Base-by-base conservation (phyloP, 495 filamentous ascomycete genomes). In the Xylaria palmicola region DNA sequence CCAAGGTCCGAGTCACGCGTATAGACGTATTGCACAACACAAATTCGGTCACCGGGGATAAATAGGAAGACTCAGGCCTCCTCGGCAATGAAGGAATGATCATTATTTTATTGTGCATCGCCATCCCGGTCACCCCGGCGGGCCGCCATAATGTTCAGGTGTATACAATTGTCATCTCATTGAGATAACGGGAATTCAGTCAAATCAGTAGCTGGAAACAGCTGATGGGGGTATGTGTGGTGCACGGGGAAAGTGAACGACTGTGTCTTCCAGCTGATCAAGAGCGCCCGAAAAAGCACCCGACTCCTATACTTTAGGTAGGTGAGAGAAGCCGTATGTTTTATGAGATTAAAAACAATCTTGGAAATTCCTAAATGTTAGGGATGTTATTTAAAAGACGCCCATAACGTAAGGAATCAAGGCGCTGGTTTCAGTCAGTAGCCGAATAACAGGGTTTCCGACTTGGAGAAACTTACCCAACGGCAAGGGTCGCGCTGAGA, bases 401-500 rank as follows among this genome's bases (percentile, higher is more conserved):
- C 74, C 77, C 64, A 75, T 73, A 26, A 87, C 75, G 61, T 84
- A 86, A 4, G 85, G 84, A 55, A 83, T 77, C 17, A 86, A 59
- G 29, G 84, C 76, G 41, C 85, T 86, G 24, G 61, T 22, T 3
- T 62, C 40, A 45, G 63, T 82, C 63, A 69, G 60, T 47, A 51
- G 1, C 24, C 29, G 65, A 69, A 57, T 60, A 63, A 30, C 2
- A 22, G 24, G 7, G 29, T 40, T 30, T 30, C 15, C 45, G 26
- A 44, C 26, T 27, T 10, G 26, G 6, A 34, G n/a, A 41, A 19
- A 88, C 92, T 76, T 81, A 97, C 93, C 92, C 92, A 76, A 97
- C 80, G 29, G 89, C 89, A 72, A 97, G 83, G 22, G 89, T 91
- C 41, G 88, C 91, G 36, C 86, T 90, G 54, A 97, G 82, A 43